A percentile compares a stretch with the other conserved stretches of the same genome.
Conservation (phyloP, 768 basidiomycete genomes). For the Suillus subalutaceus region DNA sequence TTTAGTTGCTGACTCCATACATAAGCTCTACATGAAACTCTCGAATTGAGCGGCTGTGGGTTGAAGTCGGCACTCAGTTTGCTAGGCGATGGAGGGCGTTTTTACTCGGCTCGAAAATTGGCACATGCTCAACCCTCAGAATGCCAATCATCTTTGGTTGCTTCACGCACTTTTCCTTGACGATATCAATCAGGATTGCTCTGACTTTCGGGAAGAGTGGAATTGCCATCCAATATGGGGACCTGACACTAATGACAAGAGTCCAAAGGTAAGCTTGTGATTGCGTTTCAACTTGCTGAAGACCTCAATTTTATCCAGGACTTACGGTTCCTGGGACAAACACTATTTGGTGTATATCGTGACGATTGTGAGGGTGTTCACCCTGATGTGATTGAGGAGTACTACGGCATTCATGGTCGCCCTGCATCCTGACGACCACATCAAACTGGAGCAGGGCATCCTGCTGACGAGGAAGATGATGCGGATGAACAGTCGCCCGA, state of each 20-base stretch:
- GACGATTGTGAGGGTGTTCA: constrained; percentile 21
- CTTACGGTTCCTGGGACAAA: constrained; percentile 20
- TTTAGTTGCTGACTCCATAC: not conserved
- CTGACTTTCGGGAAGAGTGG: constrained; percentile 15
- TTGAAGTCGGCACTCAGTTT: constrained; percentile 44
- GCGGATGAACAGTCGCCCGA: not conserved
- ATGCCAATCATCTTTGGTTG: constrained; percentile 43
- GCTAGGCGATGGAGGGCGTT: constrained; percentile 41
- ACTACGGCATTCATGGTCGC: constrained; percentile 16
- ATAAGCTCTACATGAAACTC: constrained; percentile 44
- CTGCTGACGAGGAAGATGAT: constrained; percentile 2
- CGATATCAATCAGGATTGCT: constrained; percentile 5
- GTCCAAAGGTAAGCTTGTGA: constrained; percentile 18
- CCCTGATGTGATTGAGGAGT: constrained; percentile 19
- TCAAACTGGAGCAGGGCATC: constrained; percentile 15
- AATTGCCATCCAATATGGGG: constrained; percentile 40
- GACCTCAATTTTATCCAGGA: constrained; percentile 12
- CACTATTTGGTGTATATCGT: constrained; percentile 9
- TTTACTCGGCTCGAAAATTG: constrained; percentile 38
- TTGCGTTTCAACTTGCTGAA: too few relatives aligned
- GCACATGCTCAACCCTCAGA: constrained; percentile 35
- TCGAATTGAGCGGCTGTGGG: constrained; percentile 48
- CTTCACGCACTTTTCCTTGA: constrained; percentile 41
- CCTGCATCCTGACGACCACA: not conserved
- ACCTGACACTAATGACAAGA: constrained; percentile 28